phyloP scores from a whole-genome alignment of 345 rosid genomes.

The Pseudoturritis turrita region DNA sequence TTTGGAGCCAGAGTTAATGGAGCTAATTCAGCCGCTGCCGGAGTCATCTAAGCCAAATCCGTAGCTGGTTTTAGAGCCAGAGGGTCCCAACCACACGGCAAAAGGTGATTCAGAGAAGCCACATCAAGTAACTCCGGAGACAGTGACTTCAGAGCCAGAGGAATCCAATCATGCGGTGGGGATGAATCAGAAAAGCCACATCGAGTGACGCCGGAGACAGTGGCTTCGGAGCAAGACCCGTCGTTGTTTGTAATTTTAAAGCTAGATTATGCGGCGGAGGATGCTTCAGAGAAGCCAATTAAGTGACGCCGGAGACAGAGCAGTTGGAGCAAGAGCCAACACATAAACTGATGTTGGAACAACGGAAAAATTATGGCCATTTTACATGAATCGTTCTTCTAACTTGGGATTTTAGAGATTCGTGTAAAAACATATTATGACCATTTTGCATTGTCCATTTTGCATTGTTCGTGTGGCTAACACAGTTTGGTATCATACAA shows the following conservation, averaged over 20 bases:
- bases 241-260: background rate
- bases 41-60: background rate
- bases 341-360: constrained; percentile 15
- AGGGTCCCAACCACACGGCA: background rate
- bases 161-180: background rate
- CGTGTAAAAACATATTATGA: too few relatives aligned
- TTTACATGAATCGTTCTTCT: too few relatives aligned
- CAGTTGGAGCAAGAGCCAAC: background rate
- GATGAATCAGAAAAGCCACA: background rate
- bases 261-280: background rate
- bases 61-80: too few relatives aligned
- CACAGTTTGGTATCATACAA: too few relatives aligned
- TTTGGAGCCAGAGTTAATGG: background rate
- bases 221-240: too few relatives aligned
- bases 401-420: too few relatives aligned
- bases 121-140: background rate
- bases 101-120: background rate
- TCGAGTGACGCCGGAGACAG: background rate
- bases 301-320: background rate
- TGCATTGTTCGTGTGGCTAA: too few relatives aligned
- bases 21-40: background rate
- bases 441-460: too few relatives aligned
- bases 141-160: background rate
- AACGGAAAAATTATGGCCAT: constrained; percentile 16
- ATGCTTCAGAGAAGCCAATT: background rate